These are phyloP conservation scores for Acacia pycnantha DNA, from an alignment of 331 rosid genomes.

Conservation along the genomic window DNA sequence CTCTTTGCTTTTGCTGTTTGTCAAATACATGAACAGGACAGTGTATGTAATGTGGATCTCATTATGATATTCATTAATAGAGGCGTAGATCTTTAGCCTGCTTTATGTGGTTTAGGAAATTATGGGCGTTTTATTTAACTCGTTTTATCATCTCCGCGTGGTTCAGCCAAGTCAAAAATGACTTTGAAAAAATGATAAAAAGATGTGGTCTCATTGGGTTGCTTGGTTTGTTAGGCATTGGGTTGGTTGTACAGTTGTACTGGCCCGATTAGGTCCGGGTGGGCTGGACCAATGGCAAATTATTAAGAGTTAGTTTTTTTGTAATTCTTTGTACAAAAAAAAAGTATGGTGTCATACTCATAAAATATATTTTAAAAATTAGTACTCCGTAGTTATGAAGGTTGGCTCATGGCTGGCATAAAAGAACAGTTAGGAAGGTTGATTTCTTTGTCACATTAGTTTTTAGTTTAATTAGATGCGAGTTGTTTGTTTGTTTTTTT, in stretches of 20 bases:
- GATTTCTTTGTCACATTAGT: too few species aligned
- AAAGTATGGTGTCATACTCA: not conserved
- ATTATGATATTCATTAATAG: slow-evolving; percentile 1
- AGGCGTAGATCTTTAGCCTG: slow-evolving; percentile 1
- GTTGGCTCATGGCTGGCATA: too few species aligned
- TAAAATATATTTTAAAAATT: not conserved
- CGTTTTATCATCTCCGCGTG: not conserved
- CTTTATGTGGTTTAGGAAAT: not conserved
- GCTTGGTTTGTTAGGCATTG: not conserved
- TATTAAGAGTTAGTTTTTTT: not conserved
- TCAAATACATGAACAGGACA: slow-evolving; percentile 29
- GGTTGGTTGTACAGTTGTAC: not conserved
- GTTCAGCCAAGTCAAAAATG: not conserved
- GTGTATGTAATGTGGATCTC: not conserved
- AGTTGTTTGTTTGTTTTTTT: too few species aligned
- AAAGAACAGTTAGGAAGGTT: too few species aligned
- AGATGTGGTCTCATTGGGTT: not conserved
- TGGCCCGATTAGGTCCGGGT: not conserved
- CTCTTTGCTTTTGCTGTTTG: slow-evolving; percentile 51
- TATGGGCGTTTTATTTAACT: not conserved
- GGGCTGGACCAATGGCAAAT: not conserved
- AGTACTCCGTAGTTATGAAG: too few species aligned
- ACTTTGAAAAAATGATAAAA: not conserved
- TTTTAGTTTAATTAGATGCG: too few species aligned
- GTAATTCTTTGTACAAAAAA: too few species aligned